These are phyloP conservation scores for Adansonia digitata DNA, from an alignment of 345 rosid species.

Conservation along the genomic window DNA sequence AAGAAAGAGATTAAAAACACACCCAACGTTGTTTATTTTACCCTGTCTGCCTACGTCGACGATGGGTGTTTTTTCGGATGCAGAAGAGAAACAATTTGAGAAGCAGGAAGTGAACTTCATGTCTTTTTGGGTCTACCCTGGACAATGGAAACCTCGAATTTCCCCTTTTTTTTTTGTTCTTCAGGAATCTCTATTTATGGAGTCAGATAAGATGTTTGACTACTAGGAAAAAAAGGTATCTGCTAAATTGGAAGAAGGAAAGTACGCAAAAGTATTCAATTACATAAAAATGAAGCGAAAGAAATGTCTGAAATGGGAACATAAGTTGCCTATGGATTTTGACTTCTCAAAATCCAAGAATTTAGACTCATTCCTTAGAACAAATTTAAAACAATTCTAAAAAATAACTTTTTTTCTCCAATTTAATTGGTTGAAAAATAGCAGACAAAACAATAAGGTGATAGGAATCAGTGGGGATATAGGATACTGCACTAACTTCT, in stretches of 20 bases:
- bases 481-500: not conserved
- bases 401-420: not conserved
- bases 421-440: not conserved
- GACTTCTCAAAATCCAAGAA: not conserved
- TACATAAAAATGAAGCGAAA: not conserved
- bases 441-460: not conserved
- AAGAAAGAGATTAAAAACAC: not conserved
- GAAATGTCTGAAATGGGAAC: not conserved
- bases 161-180: no score
- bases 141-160: not conserved
- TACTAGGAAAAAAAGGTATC: not conserved
- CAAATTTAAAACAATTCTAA: not conserved
- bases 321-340: not conserved
- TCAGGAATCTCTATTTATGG: not conserved
- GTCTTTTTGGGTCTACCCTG: not conserved
- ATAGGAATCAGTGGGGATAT: not conserved
- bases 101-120: conserved; percentile 29
- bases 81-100: conserved; percentile 16
- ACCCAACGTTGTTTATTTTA: conserved; percentile 3
- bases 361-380: not conserved
- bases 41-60: not conserved
- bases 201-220: not conserved
- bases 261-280: not conserved
- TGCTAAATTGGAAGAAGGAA: not conserved
- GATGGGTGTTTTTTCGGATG: conserved; percentile 5